A percentile compares a stretch with the other conserved stretches of the same genome.
These are phyloP conservation scores for Leishmania tarentolae DNA, from an alignment of 208 protist species.

Conservation along the genomic window DNA sequence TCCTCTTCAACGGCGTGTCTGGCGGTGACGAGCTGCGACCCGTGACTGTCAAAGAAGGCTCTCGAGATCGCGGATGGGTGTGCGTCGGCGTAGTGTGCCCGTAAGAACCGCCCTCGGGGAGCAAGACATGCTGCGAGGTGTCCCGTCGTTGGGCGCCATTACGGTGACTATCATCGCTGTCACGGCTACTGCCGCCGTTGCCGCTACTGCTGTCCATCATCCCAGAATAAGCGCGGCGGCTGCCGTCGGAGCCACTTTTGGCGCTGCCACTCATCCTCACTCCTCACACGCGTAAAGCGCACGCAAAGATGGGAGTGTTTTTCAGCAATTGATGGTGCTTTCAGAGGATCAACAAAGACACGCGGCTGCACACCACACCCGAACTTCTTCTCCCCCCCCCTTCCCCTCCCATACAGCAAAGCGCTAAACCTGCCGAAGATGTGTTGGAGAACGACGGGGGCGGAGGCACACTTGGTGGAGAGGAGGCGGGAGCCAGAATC, in stretches of 20 bases:
- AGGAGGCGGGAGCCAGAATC: not conserved
- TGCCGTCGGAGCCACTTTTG: not conserved
- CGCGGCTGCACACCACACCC: too few relatives aligned
- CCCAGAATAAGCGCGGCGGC: not conserved
- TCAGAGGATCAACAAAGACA: not conserved
- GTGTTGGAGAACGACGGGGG: not conserved
- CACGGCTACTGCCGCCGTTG: constrained; percentile 11
- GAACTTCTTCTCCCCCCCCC: too few relatives aligned
- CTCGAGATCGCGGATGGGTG: constrained; percentile 2
- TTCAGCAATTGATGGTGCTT: not conserved
- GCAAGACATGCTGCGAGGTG: not conserved
- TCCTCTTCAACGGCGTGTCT: not conserved
- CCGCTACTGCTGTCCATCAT: not conserved
- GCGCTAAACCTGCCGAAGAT: not conserved
- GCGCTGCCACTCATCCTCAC: not conserved
- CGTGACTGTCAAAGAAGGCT: constrained; percentile 14
- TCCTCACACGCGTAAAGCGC: not conserved
- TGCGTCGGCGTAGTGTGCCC: constrained; percentile 8
- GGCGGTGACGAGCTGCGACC: constrained; percentile 1
- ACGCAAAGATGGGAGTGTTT: not conserved
- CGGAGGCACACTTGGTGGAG: not conserved
- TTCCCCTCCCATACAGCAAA: too few relatives aligned
- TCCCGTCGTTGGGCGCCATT: not conserved
- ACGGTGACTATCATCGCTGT: not conserved
- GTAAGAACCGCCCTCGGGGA: not conserved